Evolutionary conservation across 2,329 filamentous ascomycete species (phyloP).

Genomic region (Aureobasidium subglaciale): DNA sequence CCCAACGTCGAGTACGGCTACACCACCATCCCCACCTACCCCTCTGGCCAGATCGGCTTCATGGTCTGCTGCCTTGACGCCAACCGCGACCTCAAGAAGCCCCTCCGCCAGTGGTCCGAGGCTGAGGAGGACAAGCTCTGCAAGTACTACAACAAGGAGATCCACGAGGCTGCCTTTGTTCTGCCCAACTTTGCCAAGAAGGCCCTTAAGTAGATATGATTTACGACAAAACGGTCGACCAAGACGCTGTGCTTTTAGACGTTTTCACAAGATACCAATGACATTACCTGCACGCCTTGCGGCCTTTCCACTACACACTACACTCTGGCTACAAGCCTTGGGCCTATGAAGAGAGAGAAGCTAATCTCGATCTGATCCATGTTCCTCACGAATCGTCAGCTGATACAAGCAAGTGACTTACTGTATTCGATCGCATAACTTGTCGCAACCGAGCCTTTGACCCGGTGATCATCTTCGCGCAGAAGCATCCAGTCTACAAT

Average conservation of each 20-base stretch:
- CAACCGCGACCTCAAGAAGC: slow-evolving; percentile 74
- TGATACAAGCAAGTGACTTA: neutral
- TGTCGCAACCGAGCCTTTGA: neutral
- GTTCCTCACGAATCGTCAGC: no score
- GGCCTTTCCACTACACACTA: neutral
- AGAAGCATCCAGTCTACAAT: neutral
- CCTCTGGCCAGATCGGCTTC: slow-evolving; percentile 98
- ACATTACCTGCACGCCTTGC: slow-evolving; percentile 10
- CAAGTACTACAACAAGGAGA: slow-evolving; percentile 95
- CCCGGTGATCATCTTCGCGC: neutral
- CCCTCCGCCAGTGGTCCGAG: slow-evolving; percentile 68
- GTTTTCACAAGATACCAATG: slow-evolving; percentile 14
- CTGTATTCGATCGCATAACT: neutral
- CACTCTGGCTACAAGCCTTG: no score
- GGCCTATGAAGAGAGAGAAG: neutral
- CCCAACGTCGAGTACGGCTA: slow-evolving; percentile 96
- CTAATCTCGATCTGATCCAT: neutral
- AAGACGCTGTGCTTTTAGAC: slow-evolving; percentile 12
- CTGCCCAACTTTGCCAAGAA: slow-evolving; percentile 90
- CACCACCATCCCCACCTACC: slow-evolving; percentile 98
- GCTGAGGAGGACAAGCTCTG: slow-evolving; percentile 91
- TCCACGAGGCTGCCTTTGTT: slow-evolving; percentile 90
- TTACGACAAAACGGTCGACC: neutral
- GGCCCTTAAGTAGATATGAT: slow-evolving; percentile 42
- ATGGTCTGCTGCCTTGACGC: slow-evolving; percentile 99